These are phyloP conservation scores for Discostella pseudostelligera DNA, from an alignment of 108 stramenopile species.

Conservation along the genomic window DNA sequence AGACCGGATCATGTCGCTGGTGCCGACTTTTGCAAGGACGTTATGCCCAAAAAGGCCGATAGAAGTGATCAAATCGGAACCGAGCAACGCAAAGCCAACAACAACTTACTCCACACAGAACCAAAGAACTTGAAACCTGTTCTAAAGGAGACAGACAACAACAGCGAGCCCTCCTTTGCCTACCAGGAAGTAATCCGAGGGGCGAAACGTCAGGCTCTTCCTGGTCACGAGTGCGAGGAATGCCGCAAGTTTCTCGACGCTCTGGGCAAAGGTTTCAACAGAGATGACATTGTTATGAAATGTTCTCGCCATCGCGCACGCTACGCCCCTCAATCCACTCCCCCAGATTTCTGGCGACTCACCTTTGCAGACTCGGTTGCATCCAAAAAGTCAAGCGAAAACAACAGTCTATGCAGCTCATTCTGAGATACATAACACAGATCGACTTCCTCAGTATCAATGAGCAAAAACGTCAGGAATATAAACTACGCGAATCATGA, in stretches of 20 bases:
- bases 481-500: too few relatives aligned
- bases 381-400: neutral
- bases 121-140: slow-evolving; percentile 8
- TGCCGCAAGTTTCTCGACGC: slow-evolving; percentile 49
- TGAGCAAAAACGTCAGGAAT: too few relatives aligned
- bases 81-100: neutral
- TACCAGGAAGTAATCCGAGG: slow-evolving; percentile 54
- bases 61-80: neutral
- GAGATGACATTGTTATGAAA: slow-evolving; percentile 39
- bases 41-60: neutral
- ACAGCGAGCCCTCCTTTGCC: slow-evolving; percentile 15
- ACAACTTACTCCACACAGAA: slow-evolving; percentile 19
- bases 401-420: neutral
- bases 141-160: slow-evolving; percentile 6
- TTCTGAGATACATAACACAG: too few relatives aligned
- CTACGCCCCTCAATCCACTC: slow-evolving; percentile 31
- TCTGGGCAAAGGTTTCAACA: slow-evolving; percentile 28
- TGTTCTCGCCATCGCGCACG: slow-evolving; percentile 49
- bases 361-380: slow-evolving; percentile 38
- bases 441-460: too few relatives aligned
- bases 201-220: slow-evolving; percentile 31
- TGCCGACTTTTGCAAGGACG: neutral
- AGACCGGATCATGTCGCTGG: neutral
- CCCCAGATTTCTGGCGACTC: slow-evolving; percentile 50
- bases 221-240: slow-evolving; percentile 49